These are phyloP conservation scores for Nissolia schottii DNA, from an alignment of 306 rosid genomes.

Conservation along the genomic window DNA sequence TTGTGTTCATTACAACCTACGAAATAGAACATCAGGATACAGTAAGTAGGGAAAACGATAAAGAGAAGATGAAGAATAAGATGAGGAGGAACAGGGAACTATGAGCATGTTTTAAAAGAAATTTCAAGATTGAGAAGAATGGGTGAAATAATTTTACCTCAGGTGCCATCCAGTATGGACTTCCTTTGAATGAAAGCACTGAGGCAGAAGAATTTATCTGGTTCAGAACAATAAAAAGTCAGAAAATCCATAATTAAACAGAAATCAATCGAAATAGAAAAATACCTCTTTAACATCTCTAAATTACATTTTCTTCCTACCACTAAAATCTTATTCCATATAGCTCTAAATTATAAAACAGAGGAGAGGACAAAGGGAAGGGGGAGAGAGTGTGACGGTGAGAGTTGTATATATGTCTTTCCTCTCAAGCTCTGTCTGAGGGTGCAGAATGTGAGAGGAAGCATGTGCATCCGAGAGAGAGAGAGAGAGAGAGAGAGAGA, in stretches of 20 bases:
- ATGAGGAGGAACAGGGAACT: neutral
- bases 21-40: slow-evolving; percentile 15
- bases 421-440: neutral
- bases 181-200: slow-evolving; percentile 97
- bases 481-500: neutral
- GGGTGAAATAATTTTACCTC: slow-evolving; percentile 50
- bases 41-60: neutral
- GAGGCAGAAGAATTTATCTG: slow-evolving; percentile 76
- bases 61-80: neutral
- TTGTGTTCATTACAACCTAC: slow-evolving; percentile 95
- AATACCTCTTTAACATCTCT: neutral
- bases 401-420: neutral
- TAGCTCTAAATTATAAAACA: neutral
- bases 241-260: slow-evolving; percentile 5
- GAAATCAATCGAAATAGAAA: slow-evolving; percentile 6
- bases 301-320: slow-evolving; percentile 1
- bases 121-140: neutral
- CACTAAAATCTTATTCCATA: neutral
- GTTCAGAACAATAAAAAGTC: slow-evolving; percentile 23
- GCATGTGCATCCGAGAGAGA: neutral
- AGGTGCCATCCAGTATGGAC: slow-evolving; percentile 99
- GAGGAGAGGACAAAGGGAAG: neutral
- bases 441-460: neutral
- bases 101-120: neutral
- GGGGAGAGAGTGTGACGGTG: neutral